phyloP scores from a whole-genome alignment of 441 rosid species.

The Pelargonium australe region DNA sequence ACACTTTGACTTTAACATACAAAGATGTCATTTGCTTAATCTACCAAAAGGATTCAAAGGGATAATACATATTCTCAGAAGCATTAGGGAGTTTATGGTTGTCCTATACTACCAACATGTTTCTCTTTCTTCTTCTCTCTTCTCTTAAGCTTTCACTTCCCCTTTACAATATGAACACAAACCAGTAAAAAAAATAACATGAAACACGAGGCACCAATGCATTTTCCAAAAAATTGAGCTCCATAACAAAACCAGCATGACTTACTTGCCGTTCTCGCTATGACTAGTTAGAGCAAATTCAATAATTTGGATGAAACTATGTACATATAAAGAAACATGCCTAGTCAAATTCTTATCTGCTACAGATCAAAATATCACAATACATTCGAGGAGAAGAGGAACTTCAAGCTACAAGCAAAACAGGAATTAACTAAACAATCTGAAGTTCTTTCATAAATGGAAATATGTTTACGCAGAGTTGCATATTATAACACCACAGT shows the following conservation, averaged over 20 bases:
- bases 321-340: too few relatives aligned
- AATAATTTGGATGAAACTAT: too few relatives aligned
- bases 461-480: neutral
- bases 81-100: neutral
- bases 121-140: too few relatives aligned
- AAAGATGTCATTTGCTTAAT: neutral
- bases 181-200: too few relatives aligned
- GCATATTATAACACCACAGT: neutral
- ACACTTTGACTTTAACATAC: neutral
- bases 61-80: neutral
- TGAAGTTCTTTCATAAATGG: neutral
- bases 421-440: neutral
- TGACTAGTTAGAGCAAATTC: neutral
- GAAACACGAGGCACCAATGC: too few relatives aligned
- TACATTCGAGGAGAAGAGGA: neutral
- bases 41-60: neutral
- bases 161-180: too few relatives aligned
- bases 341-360: neutral
- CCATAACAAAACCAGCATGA: too few relatives aligned
- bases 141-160: too few relatives aligned
- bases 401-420: neutral
- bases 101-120: neutral
- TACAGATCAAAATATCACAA: neutral
- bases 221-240: too few relatives aligned
- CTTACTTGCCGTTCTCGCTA: neutral